phyloP scores from a whole-genome alignment of 2,329 filamentous ascomycete genomes.

The Coniochaeta pulveracea region DNA sequence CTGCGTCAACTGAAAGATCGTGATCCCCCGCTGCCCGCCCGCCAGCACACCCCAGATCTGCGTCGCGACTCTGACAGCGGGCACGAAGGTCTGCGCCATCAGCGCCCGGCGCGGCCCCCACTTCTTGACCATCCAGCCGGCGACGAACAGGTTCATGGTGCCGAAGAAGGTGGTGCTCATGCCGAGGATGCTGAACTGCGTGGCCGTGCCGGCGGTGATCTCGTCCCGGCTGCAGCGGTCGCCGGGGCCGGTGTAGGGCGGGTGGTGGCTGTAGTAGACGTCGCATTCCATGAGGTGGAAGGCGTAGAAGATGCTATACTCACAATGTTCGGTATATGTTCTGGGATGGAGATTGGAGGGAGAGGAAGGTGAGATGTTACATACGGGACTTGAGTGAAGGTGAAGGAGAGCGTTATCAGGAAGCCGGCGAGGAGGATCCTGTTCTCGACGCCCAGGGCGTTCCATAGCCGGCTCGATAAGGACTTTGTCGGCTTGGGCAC shows the following conservation, averaged over 20 bases:
- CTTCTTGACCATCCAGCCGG: constrained; percentile 54
- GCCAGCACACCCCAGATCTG: constrained; percentile 55
- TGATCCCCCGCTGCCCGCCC: constrained; percentile 51
- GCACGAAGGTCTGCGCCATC: constrained; percentile 50
- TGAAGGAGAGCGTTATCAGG: constrained; percentile 38
- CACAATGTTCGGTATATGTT: not conserved
- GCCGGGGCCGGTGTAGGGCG: constrained; percentile 30
- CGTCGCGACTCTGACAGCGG: constrained; percentile 49
- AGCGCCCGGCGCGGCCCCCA: constrained; percentile 54
- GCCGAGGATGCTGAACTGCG: constrained; percentile 51
- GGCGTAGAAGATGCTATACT: constrained; percentile 42
- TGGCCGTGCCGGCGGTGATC: constrained; percentile 54
- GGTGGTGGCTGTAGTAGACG: constrained; percentile 50
- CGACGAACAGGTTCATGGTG: constrained; percentile 56
- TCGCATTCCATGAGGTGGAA: constrained; percentile 66
- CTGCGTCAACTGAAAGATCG: constrained; percentile 57
- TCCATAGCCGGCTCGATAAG: not conserved
- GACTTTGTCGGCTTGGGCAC: not conserved
- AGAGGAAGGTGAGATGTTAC: constrained; percentile 11
- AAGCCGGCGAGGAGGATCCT: constrained; percentile 40
- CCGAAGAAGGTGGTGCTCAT: constrained; percentile 59
- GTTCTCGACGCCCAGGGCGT: constrained; percentile 1
- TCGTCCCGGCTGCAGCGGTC: constrained; percentile 49
- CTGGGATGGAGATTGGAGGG: not conserved
- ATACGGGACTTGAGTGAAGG: constrained; percentile 33